Percentiles rank a stretch among this genome's conserved stretches.
phyloP scores from a whole-genome alignment of 1,284 basidiomycete genomes.

The Apiotrichum akiyoshidainum region DNA sequence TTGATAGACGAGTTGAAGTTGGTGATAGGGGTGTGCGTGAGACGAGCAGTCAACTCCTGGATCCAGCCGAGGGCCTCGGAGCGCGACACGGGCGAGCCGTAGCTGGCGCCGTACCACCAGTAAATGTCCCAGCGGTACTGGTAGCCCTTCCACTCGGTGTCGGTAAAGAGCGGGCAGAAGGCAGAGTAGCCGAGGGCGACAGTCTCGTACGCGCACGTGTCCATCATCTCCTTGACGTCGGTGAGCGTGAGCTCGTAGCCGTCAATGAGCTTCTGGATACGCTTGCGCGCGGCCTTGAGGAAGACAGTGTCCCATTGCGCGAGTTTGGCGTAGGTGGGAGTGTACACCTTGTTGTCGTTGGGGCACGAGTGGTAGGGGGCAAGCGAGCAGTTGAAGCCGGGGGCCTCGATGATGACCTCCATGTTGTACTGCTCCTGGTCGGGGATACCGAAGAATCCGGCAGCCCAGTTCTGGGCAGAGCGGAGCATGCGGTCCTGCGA shows the following conservation, averaged over 20 bases:
- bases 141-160: slow-evolving; percentile 65
- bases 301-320: slow-evolving; percentile 66
- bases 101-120: slow-evolving; percentile 51
- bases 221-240: slow-evolving; percentile 56
- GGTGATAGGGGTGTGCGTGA: slow-evolving; percentile 54
- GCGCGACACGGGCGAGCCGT: slow-evolving; percentile 48
- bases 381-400: slow-evolving; percentile 54
- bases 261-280: slow-evolving; percentile 61
- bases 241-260: slow-evolving; percentile 68
- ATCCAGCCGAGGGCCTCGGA: slow-evolving; percentile 53
- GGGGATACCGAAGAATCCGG: slow-evolving; percentile 52
- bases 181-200: slow-evolving; percentile 53
- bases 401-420: slow-evolving; percentile 51
- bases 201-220: slow-evolving; percentile 43
- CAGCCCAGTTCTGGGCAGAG: slow-evolving; percentile 53
- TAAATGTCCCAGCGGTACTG: slow-evolving; percentile 56
- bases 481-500: slow-evolving; percentile 54
- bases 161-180: slow-evolving; percentile 61
- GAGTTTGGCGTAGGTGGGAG: slow-evolving; percentile 26
- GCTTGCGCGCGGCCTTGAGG: slow-evolving; percentile 62
- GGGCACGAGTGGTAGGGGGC: slow-evolving; percentile 51
- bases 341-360: slow-evolving; percentile 27
- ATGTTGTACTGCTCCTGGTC: slow-evolving; percentile 51
- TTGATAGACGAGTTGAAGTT: slow-evolving; percentile 60
- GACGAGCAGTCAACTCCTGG: slow-evolving; percentile 50